phyloP scores from a whole-genome alignment of 2,329 filamentous ascomycete species.

The Mycosphaerelloides madeirae region DNA sequence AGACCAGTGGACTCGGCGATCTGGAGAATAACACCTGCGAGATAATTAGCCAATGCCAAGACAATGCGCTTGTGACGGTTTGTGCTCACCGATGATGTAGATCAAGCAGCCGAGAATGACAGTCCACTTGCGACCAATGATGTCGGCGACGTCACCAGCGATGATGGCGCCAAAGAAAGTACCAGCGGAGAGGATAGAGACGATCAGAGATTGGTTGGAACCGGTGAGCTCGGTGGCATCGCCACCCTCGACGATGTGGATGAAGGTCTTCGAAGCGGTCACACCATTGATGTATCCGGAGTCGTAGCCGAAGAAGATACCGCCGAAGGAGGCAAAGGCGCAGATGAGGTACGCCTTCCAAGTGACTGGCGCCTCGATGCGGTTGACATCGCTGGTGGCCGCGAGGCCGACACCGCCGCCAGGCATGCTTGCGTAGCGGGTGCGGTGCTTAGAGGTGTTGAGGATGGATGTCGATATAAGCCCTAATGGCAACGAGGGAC shows the following conservation, averaged over 20 bases:
- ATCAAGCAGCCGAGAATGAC: slow-evolving; percentile 66
- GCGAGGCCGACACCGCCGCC: slow-evolving; percentile 24
- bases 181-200: slow-evolving; percentile 65
- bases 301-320: slow-evolving; percentile 74
- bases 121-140: slow-evolving; percentile 67
- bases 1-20: slow-evolving; percentile 52
- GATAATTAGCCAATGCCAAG: slow-evolving; percentile 2
- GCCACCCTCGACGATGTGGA: slow-evolving; percentile 46
- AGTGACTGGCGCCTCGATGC: slow-evolving; percentile 50
- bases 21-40: slow-evolving; percentile 57
- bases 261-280: slow-evolving; percentile 46
- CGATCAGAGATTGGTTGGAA: slow-evolving; percentile 55
- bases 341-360: slow-evolving; percentile 41
- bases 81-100: slow-evolving; percentile 52
- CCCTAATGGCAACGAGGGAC: slow-evolving; percentile 1
- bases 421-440: slow-evolving; percentile 13
- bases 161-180: slow-evolving; percentile 77
- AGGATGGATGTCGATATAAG: neutral
- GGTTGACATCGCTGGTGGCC: slow-evolving; percentile 48
- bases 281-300: slow-evolving; percentile 65
- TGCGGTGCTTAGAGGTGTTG: neutral
- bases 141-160: slow-evolving; percentile 72
- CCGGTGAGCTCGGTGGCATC: slow-evolving; percentile 28
- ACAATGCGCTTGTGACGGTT: slow-evolving; percentile 4
- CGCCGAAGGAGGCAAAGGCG: slow-evolving; percentile 47